A percentile compares a stretch with the other conserved stretches of the same genome.
These are phyloP conservation scores for Kingdonia uniflora DNA, from an alignment of 164 flowering plant genomes.

Conservation along the genomic window DNA sequence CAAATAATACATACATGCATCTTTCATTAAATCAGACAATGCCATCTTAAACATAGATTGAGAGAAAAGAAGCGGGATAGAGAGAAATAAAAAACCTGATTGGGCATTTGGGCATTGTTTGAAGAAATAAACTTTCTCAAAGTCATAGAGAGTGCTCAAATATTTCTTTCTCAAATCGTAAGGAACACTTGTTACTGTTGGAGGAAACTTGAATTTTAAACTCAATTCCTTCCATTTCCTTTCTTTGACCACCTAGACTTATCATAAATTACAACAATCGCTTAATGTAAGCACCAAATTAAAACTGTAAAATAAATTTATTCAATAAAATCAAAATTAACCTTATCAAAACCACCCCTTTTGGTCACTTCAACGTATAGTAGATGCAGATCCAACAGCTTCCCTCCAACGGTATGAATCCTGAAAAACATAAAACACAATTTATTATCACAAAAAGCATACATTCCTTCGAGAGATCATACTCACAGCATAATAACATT, in stretches of 20 bases:
- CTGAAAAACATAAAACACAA: conserved; percentile 27
- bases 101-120: too few relatives aligned
- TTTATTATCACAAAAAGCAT: too few relatives aligned
- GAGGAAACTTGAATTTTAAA: conserved; percentile 45
- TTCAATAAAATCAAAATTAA: conserved; percentile 5
- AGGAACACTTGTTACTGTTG: conserved; percentile 85
- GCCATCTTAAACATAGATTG: too few relatives aligned
- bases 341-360: conserved; percentile 85
- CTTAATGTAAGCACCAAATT: neutral
- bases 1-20: too few relatives aligned
- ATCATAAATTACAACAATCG: too few relatives aligned
- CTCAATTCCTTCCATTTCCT: conserved; percentile 93
- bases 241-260: conserved; percentile 47
- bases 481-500: too few relatives aligned
- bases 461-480: too few relatives aligned
- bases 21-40: too few relatives aligned
- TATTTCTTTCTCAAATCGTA: conserved; percentile 74
- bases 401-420: conserved; percentile 86
- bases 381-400: conserved; percentile 73
- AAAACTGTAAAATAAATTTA: neutral
- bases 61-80: too few relatives aligned
- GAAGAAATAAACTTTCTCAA: conserved; percentile 78
- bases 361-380: conserved; percentile 70
- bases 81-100: too few relatives aligned
- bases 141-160: conserved; percentile 45